Evolutionary conservation across 352 stramenopile species (phyloP), one percentile per base, ranked within the genome.

Genomic region (Thalassiosira allenii): DNA sequence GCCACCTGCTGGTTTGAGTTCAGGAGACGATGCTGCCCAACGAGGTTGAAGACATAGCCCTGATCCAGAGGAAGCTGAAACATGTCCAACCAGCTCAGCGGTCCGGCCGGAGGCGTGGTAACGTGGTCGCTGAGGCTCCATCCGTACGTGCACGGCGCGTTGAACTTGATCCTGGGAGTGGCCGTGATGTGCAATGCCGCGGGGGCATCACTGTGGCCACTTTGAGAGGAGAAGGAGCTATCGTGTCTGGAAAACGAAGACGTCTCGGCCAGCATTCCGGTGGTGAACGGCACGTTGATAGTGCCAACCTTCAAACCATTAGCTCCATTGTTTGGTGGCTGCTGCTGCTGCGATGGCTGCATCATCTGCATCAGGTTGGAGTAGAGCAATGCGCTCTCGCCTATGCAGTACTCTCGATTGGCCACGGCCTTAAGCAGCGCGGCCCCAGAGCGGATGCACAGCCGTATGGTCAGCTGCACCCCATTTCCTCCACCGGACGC

Each of bases 111-210:
- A 37, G 72, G 58, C 12, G 72, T 72, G 4, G 69, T 41, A n/a
- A 56, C 73, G 2, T 86, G 83, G 84, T 94, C 87, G 5, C 84
- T 84, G 23, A 94, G 63, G 70, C 75, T 91, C 84, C 86, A 94
- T 20, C 84, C 84, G 14, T 79, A 34, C 9, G 66, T 80, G 37
- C 71, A 75, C 9, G 83, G 17, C 9, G 43, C 66, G 27, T 12
- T 34, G n/a, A 92, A 92, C 72, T 94, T 94, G 12, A 82, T 71
- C 44, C 89, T 69, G 12, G 59, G 61, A 4, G 79, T 72, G 1
- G 79, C 64, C 32, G 57, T 81, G 29, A 89, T 33, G 29, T 79
- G 52, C 12, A 84, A 64, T 20, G 62, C 56, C 59, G 74, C 41
- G 11, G 66, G 20, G 27, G 32, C 51, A 43, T 40, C 63, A 9